These are phyloP conservation scores for Phaeotremella skinneri DNA, from an alignment of 768 basidiomycete species.

Conservation along the genomic window DNA sequence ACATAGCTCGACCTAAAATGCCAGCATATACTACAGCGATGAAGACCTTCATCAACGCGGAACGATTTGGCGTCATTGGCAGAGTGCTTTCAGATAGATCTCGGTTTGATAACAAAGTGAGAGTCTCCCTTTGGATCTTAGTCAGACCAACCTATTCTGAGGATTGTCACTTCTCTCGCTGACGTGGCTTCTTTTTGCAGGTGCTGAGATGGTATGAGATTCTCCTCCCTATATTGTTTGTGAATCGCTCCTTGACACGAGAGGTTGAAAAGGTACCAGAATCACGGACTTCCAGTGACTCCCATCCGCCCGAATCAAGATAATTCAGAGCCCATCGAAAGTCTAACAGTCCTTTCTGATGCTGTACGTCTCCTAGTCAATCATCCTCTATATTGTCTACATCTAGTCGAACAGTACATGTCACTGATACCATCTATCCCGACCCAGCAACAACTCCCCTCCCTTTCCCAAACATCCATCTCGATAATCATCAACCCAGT, in stretches of 20 bases:
- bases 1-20: slow-evolving; percentile 14
- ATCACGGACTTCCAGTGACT: slow-evolving; percentile 28
- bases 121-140: neutral
- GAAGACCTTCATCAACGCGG: slow-evolving; percentile 38
- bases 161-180: no score
- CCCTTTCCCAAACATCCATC: slow-evolving; percentile 37
- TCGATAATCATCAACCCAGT: slow-evolving; percentile 43
- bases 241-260: neutral
- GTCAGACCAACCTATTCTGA: no score
- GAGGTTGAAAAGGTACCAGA: slow-evolving; percentile 30
- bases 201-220: slow-evolving; percentile 33
- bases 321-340: slow-evolving; percentile 21
- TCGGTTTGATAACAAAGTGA: slow-evolving; percentile 41
- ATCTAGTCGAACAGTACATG: neutral
- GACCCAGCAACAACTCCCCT: slow-evolving; percentile 20
- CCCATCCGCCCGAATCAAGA: slow-evolving; percentile 30
- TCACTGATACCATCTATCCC: neutral
- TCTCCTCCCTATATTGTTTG: no score
- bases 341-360: slow-evolving; percentile 22
- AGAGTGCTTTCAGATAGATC: slow-evolving; percentile 37
- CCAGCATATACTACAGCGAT: slow-evolving; percentile 25
- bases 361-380: slow-evolving; percentile 22
- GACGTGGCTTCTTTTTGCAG: no score
- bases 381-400: neutral
- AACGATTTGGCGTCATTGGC: slow-evolving; percentile 43